phyloP scores from a whole-genome alignment of 2,329 filamentous ascomycete species.

The Aureobasidium melanogenum region DNA sequence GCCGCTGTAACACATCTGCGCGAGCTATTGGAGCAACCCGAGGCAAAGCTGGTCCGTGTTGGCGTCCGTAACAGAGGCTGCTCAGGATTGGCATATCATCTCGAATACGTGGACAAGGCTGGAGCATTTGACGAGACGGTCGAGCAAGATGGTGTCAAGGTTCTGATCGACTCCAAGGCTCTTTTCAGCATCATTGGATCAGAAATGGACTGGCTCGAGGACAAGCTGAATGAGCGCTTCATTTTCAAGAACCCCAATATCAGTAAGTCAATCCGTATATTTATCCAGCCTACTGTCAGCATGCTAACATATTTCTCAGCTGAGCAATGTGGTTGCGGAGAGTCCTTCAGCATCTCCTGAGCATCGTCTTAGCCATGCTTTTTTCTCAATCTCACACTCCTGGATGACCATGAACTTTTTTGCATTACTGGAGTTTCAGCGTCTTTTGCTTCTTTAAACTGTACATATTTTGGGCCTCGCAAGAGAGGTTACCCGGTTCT shows the following conservation, averaged over 20 bases:
- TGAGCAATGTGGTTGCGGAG: constrained; percentile 91
- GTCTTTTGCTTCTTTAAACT: neutral
- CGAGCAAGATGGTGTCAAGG: constrained; percentile 91
- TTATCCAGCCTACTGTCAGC: neutral
- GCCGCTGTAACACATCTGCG: constrained; percentile 71
- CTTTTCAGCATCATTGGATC: constrained; percentile 96
- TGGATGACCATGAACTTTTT: neutral
- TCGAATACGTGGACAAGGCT: constrained; percentile 91
- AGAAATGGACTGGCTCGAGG: constrained; percentile 98
- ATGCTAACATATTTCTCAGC: constrained; percentile 45
- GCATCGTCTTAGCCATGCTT: neutral
- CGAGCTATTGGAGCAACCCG: constrained; percentile 68
- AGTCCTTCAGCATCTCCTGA: constrained; percentile 66
- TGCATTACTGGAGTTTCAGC: constrained; percentile 5
- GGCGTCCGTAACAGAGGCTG: constrained; percentile 92
- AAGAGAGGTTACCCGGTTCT: neutral
- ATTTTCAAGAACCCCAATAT: constrained; percentile 97
- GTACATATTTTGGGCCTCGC: neutral
- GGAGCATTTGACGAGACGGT: constrained; percentile 84
- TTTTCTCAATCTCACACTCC: neutral
- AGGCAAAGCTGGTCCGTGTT: constrained; percentile 87
- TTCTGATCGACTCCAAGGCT: constrained; percentile 94
- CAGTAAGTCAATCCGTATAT: constrained; percentile 54
- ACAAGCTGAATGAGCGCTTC: constrained; percentile 86
- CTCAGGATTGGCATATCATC: constrained; percentile 83